Base-by-base conservation (phyloP, 805 yeast species). In the Starmerella cellae region DNA sequence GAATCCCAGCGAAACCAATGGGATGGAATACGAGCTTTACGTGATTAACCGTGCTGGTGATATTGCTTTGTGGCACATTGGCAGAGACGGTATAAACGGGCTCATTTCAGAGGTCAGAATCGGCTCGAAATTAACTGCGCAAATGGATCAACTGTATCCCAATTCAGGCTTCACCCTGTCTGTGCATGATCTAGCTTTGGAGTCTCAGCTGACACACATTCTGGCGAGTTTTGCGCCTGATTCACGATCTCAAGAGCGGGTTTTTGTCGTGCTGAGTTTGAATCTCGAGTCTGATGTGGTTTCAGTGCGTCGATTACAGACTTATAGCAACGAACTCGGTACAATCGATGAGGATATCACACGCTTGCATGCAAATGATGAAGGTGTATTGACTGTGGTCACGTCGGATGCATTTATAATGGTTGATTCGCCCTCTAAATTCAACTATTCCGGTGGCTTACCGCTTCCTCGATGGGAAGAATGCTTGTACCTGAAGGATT, bases 391-490 rank as follows among this genome's bases (percentile, higher is more conserved):
- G 1, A 77, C 74, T 54, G 69, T 81, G 1, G 65, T 75, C 2
- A 66, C 77, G 33, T 70, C 69, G 10, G 69, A 74, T 39, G 72
- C 83, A 0, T 66, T 84, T 11, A 74, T 82, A 2, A 54, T 87
- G 41, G 68, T 81, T 1, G 93, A 82, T 34, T 69, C 73, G 3
- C 41, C 44, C 5, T 82, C 38, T 35, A 14, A 35, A 37, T 18
- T 21, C 17, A 23, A 35, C 44, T 31, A 16, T 17, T 11, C 34
- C 8, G 17, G 9, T 5, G 34, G 34, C 21, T 5, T 31, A 13
- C 34, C 34, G 4, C 34, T 21, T 11, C 21, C 21, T 21, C 44
- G 77, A 52, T 87, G 95, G 95, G 94, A 85, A 59, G 96, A 88
- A 57, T 64, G 74, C 11, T 66, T 87, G 11, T 62, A 68, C 5